Percentiles rank a stretch among this genome's conserved stretches.
Evolutionary conservation across 306 rosid genomes (phyloP).

Genomic region (Sechiopsis laciniata): DNA sequence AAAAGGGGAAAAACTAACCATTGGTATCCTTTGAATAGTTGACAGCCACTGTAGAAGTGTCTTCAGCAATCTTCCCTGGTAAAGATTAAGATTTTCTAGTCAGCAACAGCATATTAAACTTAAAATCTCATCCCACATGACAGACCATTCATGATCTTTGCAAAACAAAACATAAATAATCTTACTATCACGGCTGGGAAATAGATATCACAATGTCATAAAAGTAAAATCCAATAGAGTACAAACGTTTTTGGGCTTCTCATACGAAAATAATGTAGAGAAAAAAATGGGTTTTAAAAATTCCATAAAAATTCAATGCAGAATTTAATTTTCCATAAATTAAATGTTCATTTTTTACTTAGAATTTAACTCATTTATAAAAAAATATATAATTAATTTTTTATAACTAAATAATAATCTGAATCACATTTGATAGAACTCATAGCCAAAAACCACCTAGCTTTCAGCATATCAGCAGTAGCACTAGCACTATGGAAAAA

Average conservation of each 20-base stretch:
- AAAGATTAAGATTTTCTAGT: constrained; percentile 26
- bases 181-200: background rate
- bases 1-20: background rate
- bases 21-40: constrained; percentile 32
- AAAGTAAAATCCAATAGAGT: background rate
- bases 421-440: background rate
- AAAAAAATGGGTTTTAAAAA: background rate
- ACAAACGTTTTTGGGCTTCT: too few relatives aligned
- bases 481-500: too few relatives aligned
- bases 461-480: too few relatives aligned
- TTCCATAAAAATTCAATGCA: background rate
- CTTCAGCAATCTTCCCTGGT: constrained; percentile 39
- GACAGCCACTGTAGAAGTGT: constrained; percentile 28
- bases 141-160: background rate
- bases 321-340: background rate
- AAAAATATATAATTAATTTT: background rate
- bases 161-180: too few relatives aligned
- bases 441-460: too few relatives aligned
- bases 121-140: background rate
- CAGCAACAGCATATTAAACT: constrained; percentile 8
- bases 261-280: background rate
- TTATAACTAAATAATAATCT: background rate
- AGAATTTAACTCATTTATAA: background rate
- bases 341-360: background rate
- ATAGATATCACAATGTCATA: background rate